A percentile compares a stretch with the other conserved stretches of the same genome.
phyloP scores from a whole-genome alignment of 306 rosid species.

The Dalbergia oliveri region DNA sequence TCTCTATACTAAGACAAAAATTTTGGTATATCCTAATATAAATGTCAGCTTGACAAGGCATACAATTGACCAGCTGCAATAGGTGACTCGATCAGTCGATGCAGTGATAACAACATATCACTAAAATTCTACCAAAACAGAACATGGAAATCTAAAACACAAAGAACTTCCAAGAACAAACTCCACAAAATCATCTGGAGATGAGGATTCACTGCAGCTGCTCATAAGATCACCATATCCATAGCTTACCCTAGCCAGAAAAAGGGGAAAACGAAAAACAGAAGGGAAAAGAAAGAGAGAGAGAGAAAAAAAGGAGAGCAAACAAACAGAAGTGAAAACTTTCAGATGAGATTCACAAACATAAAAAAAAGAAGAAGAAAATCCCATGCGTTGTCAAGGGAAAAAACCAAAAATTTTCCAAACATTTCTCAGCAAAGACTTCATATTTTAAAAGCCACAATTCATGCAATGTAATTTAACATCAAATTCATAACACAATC shows the following conservation, averaged over 20 bases:
- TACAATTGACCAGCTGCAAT: conserved; percentile 10
- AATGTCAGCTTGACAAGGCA: not conserved
- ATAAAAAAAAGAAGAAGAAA: conserved; percentile 15
- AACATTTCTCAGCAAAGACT: conserved; percentile 20
- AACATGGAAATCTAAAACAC: conserved; percentile 7
- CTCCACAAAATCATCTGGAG: conserved; percentile 54
- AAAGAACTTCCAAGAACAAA: conserved; percentile 39
- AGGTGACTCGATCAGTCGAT: conserved; percentile 27
- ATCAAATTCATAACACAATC: conserved; percentile 24
- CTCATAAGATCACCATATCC: conserved; percentile 60
- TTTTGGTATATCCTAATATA: conserved; percentile 17
- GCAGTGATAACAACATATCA: not conserved
- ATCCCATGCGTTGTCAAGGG: conserved; percentile 7
- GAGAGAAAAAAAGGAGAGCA: not conserved
- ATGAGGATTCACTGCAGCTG: conserved; percentile 55
- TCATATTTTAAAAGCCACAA: conserved; percentile 13
- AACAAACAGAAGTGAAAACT: not conserved
- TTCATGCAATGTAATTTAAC: not conserved
- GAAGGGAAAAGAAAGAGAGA: not conserved
- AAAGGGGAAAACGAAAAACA: not conserved
- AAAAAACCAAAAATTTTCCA: conserved; percentile 11
- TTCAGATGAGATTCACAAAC: conserved; percentile 26
- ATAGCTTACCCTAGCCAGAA: conserved; percentile 59
- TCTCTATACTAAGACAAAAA: conserved; percentile 2
- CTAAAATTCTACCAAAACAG: not conserved